Base-by-base conservation (phyloP, 306 rosid genomes). In the Inga laurina region DNA sequence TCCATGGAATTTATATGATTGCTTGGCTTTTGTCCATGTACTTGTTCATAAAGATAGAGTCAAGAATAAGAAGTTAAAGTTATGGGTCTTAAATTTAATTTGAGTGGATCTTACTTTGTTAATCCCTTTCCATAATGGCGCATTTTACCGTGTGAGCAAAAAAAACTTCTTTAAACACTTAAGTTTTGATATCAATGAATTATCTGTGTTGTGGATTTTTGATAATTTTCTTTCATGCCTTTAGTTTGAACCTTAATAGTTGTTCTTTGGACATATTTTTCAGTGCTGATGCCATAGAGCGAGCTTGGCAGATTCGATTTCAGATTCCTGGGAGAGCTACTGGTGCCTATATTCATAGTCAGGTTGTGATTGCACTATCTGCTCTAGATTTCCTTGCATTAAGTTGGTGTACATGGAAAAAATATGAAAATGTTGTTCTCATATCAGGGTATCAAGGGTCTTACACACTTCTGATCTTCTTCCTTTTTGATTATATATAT, bases 261-360 rank as follows among this genome's bases (percentile, higher is more conserved):
- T 86, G 27, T 74, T 45, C 75, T 24, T 80, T 41, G 77, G 74
- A 75, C 76, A 14, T 27, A 14, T 87, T 82, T 87, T 82, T 3
- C 43, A 69, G 49, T 68, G 57, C 73, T 21, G 95, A 91, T 82
- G 77, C 95, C 14, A 87, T 91, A 35, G 87, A 87, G 82, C 87
- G 91, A 81, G 92, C 93, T 72, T 91, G 95, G 95, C 67, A 82
- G 72, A 76, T 91, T 85, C 91, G 90, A 46, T 93, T 90, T 82
- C 93, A 91, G 82, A 91, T 91, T 76, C 93, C 95, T 44, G 95
- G 93, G 83, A 87, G 95, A 82, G 93, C 93, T 57, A 88, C 92
- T 65, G 95, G 95, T 75, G 95, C 95, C 82, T 91, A 91, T 78
- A 91, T 93, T 79, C 95, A 91, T 75, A 91, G 93, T 82, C 92